Percentiles rank a stretch among this genome's conserved stretches.
phyloP scores from a whole-genome alignment of 73 alveolate species.

The Symbiodinium natans region DNA sequence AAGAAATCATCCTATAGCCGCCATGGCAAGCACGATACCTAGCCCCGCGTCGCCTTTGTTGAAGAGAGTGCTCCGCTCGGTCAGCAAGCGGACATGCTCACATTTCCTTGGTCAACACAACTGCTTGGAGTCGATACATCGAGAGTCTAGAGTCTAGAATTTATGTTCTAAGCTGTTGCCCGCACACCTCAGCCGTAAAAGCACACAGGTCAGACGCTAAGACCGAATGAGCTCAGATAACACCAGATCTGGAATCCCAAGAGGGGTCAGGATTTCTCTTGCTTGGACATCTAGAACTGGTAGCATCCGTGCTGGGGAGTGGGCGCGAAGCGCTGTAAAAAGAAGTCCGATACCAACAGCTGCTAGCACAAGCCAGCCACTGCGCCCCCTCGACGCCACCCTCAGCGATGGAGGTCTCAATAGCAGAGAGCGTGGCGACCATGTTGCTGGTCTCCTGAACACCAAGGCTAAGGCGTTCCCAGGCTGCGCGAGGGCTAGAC shows the following conservation, averaged over 20 bases:
- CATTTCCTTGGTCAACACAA: not conserved
- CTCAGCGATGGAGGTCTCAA: constrained; percentile 18
- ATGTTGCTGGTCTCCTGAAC: constrained; percentile 9
- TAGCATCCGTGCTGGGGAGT: no score
- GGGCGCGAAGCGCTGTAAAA: no score
- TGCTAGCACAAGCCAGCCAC: not conserved
- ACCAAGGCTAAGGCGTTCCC: not conserved
- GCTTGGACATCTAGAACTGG: no score
- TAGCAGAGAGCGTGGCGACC: constrained; percentile 59
- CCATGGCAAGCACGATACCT: not conserved
- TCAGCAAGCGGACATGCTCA: not conserved
- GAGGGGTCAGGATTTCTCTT: no score
- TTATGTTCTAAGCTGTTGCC: no score
- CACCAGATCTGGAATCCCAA: no score
- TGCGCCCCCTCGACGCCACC: not conserved
- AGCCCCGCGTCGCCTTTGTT: not conserved
- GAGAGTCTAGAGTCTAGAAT: no score
- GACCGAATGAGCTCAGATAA: no score
- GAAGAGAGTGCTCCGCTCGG: not conserved
- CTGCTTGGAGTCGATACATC: no score
- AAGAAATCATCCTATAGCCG: not conserved
- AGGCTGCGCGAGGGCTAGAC: not conserved
- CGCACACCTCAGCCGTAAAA: no score
- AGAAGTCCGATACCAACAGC: no score
- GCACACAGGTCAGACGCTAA: no score